phyloP scores from a whole-genome alignment of 805 yeast genomes.

The Wickerhamiella occidentalis region DNA sequence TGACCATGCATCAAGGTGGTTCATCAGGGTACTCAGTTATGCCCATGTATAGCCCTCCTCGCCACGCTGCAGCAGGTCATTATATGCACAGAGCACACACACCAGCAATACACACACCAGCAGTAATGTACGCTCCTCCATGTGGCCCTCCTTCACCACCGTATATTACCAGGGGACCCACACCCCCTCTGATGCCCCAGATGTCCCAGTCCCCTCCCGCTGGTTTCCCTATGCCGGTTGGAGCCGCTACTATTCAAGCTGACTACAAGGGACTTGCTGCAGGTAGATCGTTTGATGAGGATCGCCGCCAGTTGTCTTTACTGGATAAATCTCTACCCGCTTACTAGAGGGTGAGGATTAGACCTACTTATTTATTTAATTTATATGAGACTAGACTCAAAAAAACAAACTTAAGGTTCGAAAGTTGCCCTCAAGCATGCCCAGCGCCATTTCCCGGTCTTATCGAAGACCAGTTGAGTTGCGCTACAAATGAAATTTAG shows the following conservation, averaged over 20 bases:
- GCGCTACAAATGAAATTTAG: no score
- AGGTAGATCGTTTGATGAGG: conserved; percentile 10
- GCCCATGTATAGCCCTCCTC: conserved; percentile 4
- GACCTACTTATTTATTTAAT: conserved; percentile 2
- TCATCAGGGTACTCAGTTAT: not conserved
- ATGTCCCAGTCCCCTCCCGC: not conserved
- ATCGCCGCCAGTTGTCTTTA: conserved; percentile 13
- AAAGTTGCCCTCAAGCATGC: no score
- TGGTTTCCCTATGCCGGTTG: conserved; percentile 1
- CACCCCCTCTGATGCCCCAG: not conserved
- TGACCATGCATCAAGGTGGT: not conserved
- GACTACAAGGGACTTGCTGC: not conserved
- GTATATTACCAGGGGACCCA: not conserved
- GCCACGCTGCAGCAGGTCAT: not conserved
- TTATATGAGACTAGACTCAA: not conserved
- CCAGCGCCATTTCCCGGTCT: no score
- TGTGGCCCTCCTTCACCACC: not conserved
- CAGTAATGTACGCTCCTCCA: not conserved
- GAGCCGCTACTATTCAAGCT: not conserved
- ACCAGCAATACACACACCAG: not conserved
- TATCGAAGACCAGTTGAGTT: no score
- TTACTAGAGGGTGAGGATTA: not conserved
- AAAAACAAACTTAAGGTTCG: no score
- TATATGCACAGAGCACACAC: not conserved
- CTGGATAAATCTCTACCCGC: conserved; percentile 10